Percentiles rank a stretch among this genome's conserved stretches.
Evolutionary conservation across 495 filamentous ascomycete genomes (phyloP).

Genomic region (Tuber aestivum): DNA sequence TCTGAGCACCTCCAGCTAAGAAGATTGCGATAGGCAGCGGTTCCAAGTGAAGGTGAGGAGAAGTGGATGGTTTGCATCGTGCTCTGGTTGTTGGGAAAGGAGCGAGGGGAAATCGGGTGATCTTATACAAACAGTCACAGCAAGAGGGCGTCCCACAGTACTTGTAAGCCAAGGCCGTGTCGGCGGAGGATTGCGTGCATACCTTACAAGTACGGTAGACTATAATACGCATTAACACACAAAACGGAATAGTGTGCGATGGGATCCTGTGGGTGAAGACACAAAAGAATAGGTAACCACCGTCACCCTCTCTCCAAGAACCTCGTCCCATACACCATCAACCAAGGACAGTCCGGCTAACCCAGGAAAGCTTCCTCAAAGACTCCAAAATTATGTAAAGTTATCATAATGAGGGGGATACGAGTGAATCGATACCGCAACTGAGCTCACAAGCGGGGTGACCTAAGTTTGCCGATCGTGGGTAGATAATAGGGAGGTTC

Average conservation of each 20-base stretch:
- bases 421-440: background rate
- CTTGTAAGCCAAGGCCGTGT: background rate
- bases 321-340: background rate
- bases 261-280: background rate
- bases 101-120: background rate
- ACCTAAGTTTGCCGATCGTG: too few species aligned
- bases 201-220: too few species aligned
- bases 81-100: background rate
- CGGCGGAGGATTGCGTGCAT: background rate
- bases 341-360: background rate
- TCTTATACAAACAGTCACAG: background rate
- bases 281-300: background rate
- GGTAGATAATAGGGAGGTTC: too few species aligned
- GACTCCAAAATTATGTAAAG: background rate
- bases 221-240: background rate
- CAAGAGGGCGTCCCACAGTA: background rate
- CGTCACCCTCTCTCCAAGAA: background rate
- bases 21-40: background rate
- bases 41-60: background rate
- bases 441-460: too few species aligned
- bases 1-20: background rate
- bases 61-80: background rate
- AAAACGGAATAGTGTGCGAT: background rate
- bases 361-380: background rate
- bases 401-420: background rate